A percentile compares a stretch with the other conserved stretches of the same genome.
phyloP scores from a whole-genome alignment of 352 stramenopile genomes.

The Globisporangium recalcitrans region DNA sequence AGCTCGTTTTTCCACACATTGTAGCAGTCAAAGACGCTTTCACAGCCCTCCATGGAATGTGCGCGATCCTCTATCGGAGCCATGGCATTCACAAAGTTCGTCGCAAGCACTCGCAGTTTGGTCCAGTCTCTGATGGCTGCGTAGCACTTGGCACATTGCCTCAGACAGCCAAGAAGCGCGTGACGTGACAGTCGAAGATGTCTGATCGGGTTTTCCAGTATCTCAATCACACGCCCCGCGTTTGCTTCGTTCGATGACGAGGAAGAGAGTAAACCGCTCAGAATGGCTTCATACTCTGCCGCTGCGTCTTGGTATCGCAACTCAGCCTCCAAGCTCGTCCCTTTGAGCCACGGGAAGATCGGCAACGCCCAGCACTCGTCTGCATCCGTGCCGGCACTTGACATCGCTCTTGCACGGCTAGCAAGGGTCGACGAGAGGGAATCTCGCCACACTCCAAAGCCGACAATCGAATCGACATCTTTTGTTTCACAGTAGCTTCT shows the following conservation, averaged over 20 bases:
- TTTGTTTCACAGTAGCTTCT: constrained; percentile 40
- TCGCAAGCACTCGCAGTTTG: constrained; percentile 28
- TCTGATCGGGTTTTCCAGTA: constrained; percentile 24
- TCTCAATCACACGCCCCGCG: constrained; percentile 19
- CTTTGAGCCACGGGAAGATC: constrained; percentile 37
- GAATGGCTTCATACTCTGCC: constrained; percentile 34
- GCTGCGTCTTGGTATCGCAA: constrained; percentile 67
- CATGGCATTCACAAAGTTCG: constrained; percentile 23
- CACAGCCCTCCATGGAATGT: constrained; percentile 20
- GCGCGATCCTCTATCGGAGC: constrained; percentile 21
- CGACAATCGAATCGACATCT: constrained; percentile 46
- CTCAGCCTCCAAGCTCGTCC: constrained; percentile 39
- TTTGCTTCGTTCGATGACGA: not conserved
- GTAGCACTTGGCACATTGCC: constrained; percentile 49
- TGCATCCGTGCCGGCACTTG: constrained; percentile 11
- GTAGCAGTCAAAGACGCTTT: constrained; percentile 29
- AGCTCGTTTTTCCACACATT: constrained; percentile 38
- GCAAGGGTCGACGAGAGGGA: constrained; percentile 25
- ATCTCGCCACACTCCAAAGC: constrained; percentile 39
- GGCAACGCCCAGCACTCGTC: constrained; percentile 16
- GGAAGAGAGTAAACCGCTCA: constrained; percentile 11
- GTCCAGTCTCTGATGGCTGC: constrained; percentile 35
- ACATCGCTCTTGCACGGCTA: constrained; percentile 18
- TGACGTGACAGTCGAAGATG: constrained; percentile 32
- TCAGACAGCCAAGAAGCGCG: constrained; percentile 37